These are phyloP conservation scores for Collybiopsis luxurians DNA, from an alignment of 768 basidiomycete genomes.

Conservation along the genomic window DNA sequence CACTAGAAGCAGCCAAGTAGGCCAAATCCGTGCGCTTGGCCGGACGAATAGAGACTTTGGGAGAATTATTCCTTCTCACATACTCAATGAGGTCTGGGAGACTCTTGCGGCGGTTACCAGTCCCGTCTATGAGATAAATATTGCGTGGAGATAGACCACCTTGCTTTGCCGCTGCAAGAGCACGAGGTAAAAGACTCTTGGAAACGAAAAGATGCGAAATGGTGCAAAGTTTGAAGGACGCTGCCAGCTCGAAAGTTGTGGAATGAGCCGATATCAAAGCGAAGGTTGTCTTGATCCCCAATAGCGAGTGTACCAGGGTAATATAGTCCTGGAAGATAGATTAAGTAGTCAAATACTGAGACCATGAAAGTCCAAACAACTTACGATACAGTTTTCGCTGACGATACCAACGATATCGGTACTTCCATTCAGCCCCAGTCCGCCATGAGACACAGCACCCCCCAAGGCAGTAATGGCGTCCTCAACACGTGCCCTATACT, in stretches of 20 bases:
- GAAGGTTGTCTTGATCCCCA: conserved; percentile 49
- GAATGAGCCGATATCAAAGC: conserved; percentile 50
- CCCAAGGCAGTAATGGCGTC: conserved; percentile 58
- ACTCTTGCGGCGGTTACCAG: conserved; percentile 34
- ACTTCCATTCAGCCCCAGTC: conserved; percentile 45
- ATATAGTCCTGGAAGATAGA: conserved; percentile 44
- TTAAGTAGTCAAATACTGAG: neutral
- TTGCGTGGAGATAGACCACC: conserved; percentile 35
- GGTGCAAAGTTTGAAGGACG: conserved; percentile 43
- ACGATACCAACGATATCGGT: conserved; percentile 65
- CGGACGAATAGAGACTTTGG: conserved; percentile 39
- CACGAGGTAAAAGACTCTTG: conserved; percentile 38
- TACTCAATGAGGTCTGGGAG: conserved; percentile 42
- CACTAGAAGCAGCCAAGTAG: conserved; percentile 74
- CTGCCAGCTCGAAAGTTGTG: conserved; percentile 53
- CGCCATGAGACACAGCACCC: conserved; percentile 45
- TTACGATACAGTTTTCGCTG: conserved; percentile 65
- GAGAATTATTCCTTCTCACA: conserved; percentile 32
- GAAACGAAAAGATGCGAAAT: conserved; percentile 54
- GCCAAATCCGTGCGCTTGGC: conserved; percentile 56
- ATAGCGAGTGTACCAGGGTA: conserved; percentile 44
- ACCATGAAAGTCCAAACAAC: neutral
- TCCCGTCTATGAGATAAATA: conserved; percentile 50
- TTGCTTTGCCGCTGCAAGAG: conserved; percentile 34
- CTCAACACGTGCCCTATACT: conserved; percentile 49